These are phyloP conservation scores for Warburgia ugandensis DNA, from an alignment of 164 flowering plant genomes.

Conservation along the genomic window DNA sequence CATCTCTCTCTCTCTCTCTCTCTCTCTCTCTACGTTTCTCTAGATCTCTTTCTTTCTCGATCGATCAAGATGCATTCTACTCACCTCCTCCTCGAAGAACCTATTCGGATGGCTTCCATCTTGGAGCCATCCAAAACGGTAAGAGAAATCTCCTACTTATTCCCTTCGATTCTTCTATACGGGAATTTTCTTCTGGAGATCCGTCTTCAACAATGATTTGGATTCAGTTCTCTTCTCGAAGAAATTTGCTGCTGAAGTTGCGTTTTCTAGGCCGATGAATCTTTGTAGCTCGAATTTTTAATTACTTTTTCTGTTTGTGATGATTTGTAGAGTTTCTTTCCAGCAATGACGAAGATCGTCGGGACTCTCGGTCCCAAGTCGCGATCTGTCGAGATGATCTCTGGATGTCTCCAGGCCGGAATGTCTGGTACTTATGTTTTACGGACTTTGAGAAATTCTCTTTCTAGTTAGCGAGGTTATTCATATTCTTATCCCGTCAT, in stretches of 20 bases:
- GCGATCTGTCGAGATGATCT: conserved; percentile 66
- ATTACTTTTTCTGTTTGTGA: background rate
- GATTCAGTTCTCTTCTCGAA: too few species aligned
- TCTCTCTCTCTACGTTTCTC: background rate
- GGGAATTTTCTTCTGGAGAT: too few species aligned
- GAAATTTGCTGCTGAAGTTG: too few species aligned
- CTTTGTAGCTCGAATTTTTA: too few species aligned
- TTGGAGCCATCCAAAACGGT: conserved; percentile 84
- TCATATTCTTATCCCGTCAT: background rate
- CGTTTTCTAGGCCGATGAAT: too few species aligned
- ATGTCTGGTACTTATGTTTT: conserved; percentile 99
- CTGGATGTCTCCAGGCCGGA: conserved; percentile 79
- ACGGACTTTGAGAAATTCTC: too few species aligned
- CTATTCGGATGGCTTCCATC: conserved; percentile 89
- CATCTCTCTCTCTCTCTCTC: conserved; percentile 5
- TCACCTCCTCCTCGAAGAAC: conserved; percentile 85
- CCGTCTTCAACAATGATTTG: too few species aligned
- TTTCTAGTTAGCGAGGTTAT: background rate
- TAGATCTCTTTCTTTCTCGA: background rate
- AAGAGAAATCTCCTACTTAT: too few species aligned
- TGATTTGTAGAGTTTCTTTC: conserved; percentile 53
- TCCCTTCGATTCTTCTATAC: too few species aligned
- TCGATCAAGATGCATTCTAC: conserved; percentile 5
- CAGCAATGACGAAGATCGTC: conserved; percentile 87
- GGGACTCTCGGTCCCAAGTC: conserved; percentile 86